Evolutionary conservation across 192 early-diverging fungal genomes (phyloP), one percentile per base, ranked within the genome.

Genomic region (Gonapodya sp.): DNA sequence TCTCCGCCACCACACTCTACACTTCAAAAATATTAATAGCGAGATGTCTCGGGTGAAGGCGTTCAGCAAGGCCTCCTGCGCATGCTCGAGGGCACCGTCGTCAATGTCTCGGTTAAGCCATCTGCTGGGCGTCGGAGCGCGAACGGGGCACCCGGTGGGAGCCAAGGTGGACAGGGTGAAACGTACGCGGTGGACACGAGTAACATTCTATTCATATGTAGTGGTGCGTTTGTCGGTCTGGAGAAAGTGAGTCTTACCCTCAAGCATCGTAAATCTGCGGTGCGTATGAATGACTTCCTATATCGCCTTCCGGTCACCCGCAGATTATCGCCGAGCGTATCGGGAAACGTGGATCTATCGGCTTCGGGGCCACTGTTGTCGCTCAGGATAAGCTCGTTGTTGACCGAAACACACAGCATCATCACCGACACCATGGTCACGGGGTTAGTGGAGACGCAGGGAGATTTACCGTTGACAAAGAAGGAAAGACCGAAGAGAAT

Each of bases 11-110:
- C n/a, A n/a, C n/a, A n/a, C n/a, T n/a, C n/a, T n/a, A n/a, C n/a
- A n/a, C n/a, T n/a, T n/a, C n/a, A n/a, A n/a, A n/a, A n/a, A n/a
- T n/a, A n/a, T 16, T 16, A 35, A 14, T 33, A 77, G 75, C 75
- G 86, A 75, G 95, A 96, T 83, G 95, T 96, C 0, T 94, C 94
- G 24, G 95, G 95, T 80, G 95, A 96, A 83, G 95, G 95, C n/a
- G 95, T 96, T 31, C 95, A 96, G 82, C 95, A 96, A 81, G 82
- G 78, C 14, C 83, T 96, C 36, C 83, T 96, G 78, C 87, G 94
- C 1, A 95, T 96, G 94, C 84, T 96, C 2, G 95, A 96, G 84
- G 95, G 95, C 2, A 96, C 95, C 0, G 89, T 93, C 0, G 93
- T 96, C 30, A 94, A 91, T n/a, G 90, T 96, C 0, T 94, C 92